Conservation (phyloP, 805 yeast genomes). For the Candida glaebosa region DNA sequence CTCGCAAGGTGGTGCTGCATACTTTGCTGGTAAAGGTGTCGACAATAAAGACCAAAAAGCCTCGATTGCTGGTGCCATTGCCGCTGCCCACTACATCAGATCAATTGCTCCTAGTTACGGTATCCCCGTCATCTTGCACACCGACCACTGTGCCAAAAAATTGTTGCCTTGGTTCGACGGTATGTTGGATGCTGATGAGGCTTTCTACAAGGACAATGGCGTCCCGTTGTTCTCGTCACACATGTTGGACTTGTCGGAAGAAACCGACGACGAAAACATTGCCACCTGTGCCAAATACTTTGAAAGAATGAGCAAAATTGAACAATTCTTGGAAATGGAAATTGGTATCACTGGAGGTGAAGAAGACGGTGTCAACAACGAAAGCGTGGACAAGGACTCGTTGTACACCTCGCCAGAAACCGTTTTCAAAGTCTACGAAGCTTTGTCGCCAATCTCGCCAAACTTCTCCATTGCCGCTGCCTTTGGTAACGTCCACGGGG, state of each 20-base stretch:
- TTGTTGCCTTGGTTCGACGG: conserved; percentile 98
- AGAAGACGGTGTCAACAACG: conserved; percentile 99
- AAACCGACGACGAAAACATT: conserved; percentile 93
- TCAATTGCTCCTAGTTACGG: conserved; percentile 95
- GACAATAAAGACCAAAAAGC: conserved; percentile 91
- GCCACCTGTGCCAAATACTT: conserved; percentile 92
- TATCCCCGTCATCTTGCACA: conserved; percentile 93
- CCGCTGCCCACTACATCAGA: conserved; percentile 98
- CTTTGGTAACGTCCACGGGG: conserved; percentile 99
- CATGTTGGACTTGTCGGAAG: conserved; percentile 98
- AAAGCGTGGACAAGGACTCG: conserved; percentile 79
- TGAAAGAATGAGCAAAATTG: conserved; percentile 86
- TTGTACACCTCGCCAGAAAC: conserved; percentile 96
- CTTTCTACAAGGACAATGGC: conserved; percentile 78
- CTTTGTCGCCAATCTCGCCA: conserved; percentile 86
- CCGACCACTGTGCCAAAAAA: conserved; percentile 99
- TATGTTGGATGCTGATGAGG: conserved; percentile 95
- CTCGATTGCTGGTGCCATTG: conserved; percentile 89
- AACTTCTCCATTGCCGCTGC: conserved; percentile 99
- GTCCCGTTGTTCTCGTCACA: conserved; percentile 98
- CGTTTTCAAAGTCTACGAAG: conserved; percentile 86
- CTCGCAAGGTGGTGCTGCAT: conserved; percentile 99
- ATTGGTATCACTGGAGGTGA: conserved; percentile 99
- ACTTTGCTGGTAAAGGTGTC: conserved; percentile 99
- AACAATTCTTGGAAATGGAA: conserved; percentile 99